These are phyloP conservation scores for Rugosomyces carneus DNA, from an alignment of 1,284 basidiomycete genomes.

Conservation along the genomic window DNA sequence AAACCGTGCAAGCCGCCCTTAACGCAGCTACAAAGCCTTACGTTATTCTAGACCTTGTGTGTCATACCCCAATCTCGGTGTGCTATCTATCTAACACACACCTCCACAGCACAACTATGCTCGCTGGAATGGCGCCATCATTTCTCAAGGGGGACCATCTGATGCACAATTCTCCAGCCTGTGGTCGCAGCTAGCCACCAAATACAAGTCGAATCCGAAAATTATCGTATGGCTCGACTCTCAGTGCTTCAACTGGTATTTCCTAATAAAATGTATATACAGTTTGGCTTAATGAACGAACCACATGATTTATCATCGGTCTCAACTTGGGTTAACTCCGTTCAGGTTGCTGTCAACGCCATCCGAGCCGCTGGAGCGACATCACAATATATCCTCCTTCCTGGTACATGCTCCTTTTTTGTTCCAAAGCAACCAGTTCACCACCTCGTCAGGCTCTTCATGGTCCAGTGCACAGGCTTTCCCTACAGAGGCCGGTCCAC, in stretches of 20 bases:
- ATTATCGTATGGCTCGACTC: conserved; percentile 34
- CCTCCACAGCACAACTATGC: conserved; percentile 41
- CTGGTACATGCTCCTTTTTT: conserved; percentile 21
- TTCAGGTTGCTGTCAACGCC: conserved; percentile 44
- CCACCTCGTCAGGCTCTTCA: conserved; percentile 19
- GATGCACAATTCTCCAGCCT: conserved; percentile 45
- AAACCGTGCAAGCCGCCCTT: conserved; percentile 44
- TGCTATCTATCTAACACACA: not conserved
- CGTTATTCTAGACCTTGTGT: conserved; percentile 45
- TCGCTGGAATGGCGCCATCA: conserved; percentile 42
- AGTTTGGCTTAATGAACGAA: conserved; percentile 48
- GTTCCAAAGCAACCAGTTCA: not conserved
- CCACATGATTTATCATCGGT: conserved; percentile 41
- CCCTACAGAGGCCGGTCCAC: conserved; percentile 46
- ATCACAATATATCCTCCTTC: conserved; percentile 41
- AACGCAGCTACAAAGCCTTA: conserved; percentile 33
- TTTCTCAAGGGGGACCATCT: conserved; percentile 49
- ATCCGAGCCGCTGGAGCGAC: conserved; percentile 43
- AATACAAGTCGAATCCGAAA: conserved; percentile 41
- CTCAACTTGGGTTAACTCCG: conserved; percentile 37
- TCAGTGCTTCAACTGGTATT: not conserved
- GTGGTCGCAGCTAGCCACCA: conserved; percentile 47
- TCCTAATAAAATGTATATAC: conserved; percentile 1
- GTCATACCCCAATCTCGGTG: not conserved
- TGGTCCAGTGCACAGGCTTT: conserved; percentile 39